A percentile compares a stretch with the other conserved stretches of the same genome.
Evolutionary conservation across 148 eudicot species (phyloP).

Genomic region (Nepenthes mirabilis): DNA sequence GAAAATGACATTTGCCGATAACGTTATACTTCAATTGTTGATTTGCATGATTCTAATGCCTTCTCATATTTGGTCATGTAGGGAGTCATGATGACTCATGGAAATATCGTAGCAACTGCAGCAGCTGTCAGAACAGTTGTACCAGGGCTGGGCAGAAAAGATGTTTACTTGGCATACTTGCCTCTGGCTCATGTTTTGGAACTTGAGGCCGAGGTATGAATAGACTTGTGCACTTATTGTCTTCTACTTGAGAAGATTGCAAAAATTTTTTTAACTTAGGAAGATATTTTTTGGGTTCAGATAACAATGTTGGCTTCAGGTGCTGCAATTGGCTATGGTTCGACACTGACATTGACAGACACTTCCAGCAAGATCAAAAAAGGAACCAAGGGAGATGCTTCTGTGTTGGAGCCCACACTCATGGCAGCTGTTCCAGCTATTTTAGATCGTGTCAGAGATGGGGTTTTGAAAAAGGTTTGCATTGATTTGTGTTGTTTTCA

Average conservation of each 20-base stretch:
- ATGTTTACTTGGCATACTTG: conserved; percentile 73
- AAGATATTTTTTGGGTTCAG: conserved; percentile 27
- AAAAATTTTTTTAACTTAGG: conserved; percentile 6
- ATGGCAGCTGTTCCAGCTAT: conserved; percentile 98
- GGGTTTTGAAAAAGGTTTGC: conserved; percentile 75
- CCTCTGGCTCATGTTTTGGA: conserved; percentile 97
- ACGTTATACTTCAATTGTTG: too few relatives aligned
- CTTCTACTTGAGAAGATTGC: background rate
- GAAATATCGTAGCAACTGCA: conserved; percentile 80
- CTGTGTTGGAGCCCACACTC: conserved; percentile 71
- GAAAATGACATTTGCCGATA: background rate
- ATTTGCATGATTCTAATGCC: background rate
- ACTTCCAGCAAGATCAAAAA: conserved; percentile 85
- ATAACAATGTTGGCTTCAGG: conserved; percentile 77
- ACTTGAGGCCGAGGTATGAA: conserved; percentile 86
- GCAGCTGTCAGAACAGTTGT: conserved; percentile 86
- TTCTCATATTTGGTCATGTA: conserved; percentile 9
- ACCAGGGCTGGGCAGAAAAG: conserved; percentile 56
- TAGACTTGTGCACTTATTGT: background rate
- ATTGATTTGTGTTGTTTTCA: background rate
- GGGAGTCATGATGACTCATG: conserved; percentile 99
- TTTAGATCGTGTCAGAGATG: conserved; percentile 90
- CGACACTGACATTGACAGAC: conserved; percentile 83
- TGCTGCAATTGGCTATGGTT: conserved; percentile 73
- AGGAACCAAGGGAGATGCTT: conserved; percentile 92